phyloP scores from a whole-genome alignment of 1,284 basidiomycete genomes.

The Malassezia caprae region DNA sequence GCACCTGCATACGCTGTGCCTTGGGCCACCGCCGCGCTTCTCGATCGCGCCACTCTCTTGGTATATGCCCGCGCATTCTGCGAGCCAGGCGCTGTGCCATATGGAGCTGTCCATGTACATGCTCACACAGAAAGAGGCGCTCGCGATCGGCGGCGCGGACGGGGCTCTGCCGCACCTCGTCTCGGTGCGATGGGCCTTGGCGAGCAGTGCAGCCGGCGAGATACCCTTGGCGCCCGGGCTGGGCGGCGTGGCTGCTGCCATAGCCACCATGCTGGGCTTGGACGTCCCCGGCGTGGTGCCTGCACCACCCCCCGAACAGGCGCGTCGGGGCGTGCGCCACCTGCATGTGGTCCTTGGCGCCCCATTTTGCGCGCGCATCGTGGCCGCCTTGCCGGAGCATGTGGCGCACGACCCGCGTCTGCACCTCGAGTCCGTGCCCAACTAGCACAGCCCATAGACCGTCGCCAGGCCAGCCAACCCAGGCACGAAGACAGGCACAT shows the following conservation, averaged over 20 bases:
- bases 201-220: not conserved
- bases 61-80: constrained; percentile 4
- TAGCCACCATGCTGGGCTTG: constrained; percentile 3
- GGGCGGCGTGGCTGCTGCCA: not conserved
- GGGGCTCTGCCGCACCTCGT: constrained; percentile 7
- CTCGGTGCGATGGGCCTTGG: constrained; percentile 3
- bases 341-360: not conserved
- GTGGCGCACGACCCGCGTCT: constrained; percentile 1
- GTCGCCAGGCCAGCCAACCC: not conserved
- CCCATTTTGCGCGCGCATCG: not conserved
- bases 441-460: not conserved
- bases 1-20: not conserved
- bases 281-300: not conserved
- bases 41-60: not conserved
- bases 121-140: constrained; percentile 6
- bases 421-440: not conserved
- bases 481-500: not conserved
- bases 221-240: not conserved
- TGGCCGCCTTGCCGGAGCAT: not conserved
- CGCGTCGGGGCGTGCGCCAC: not conserved
- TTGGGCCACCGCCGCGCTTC: constrained; percentile 9
- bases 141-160: constrained; percentile 1
- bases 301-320: not conserved
- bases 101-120: constrained; percentile 6
- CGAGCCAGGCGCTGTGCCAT: not conserved